Evolutionary conservation across 495 filamentous ascomycete genomes (phyloP).

Genomic region (Viridothelium virens): DNA sequence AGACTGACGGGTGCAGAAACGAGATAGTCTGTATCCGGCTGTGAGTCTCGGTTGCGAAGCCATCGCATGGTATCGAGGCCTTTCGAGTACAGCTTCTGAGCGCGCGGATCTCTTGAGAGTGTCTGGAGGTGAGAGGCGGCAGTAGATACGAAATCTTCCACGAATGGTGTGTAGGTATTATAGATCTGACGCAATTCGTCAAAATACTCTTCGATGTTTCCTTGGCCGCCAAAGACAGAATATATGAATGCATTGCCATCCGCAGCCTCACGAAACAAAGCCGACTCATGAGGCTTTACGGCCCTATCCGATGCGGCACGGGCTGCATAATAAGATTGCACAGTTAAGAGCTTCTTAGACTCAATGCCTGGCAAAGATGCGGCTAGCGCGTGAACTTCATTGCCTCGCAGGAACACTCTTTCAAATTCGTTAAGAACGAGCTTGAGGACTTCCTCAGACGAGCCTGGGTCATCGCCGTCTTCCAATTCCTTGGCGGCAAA

Average conservation of each 20-base stretch:
- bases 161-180: slow-evolving; percentile 79
- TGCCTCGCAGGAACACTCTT: slow-evolving; percentile 84
- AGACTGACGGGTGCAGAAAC: slow-evolving; percentile 96
- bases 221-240: slow-evolving; percentile 95
- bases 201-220: slow-evolving; percentile 99
- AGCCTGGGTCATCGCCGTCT: slow-evolving; percentile 81
- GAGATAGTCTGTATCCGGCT: slow-evolving; percentile 91
- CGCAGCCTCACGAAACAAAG: slow-evolving; percentile 77
- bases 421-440: slow-evolving; percentile 91
- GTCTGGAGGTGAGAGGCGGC: slow-evolving; percentile 74
- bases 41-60: slow-evolving; percentile 77
- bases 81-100: slow-evolving; percentile 92
- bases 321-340: slow-evolving; percentile 82
- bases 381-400: slow-evolving; percentile 88
- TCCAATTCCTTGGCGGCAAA: slow-evolving; percentile 79
- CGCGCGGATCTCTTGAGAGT: slow-evolving; percentile 76
- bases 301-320: slow-evolving; percentile 72
- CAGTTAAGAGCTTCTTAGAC: slow-evolving; percentile 78
- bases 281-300: slow-evolving; percentile 84
- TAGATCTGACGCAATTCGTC: slow-evolving; percentile 90
- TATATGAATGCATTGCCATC: slow-evolving; percentile 74
- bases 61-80: slow-evolving; percentile 89
- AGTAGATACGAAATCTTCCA: slow-evolving; percentile 70
- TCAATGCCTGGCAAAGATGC: slow-evolving; percentile 78
- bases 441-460: slow-evolving; percentile 80